Base-by-base conservation (phyloP, 2,329 filamentous ascomycete species). In the Xylaria sp. region DNA sequence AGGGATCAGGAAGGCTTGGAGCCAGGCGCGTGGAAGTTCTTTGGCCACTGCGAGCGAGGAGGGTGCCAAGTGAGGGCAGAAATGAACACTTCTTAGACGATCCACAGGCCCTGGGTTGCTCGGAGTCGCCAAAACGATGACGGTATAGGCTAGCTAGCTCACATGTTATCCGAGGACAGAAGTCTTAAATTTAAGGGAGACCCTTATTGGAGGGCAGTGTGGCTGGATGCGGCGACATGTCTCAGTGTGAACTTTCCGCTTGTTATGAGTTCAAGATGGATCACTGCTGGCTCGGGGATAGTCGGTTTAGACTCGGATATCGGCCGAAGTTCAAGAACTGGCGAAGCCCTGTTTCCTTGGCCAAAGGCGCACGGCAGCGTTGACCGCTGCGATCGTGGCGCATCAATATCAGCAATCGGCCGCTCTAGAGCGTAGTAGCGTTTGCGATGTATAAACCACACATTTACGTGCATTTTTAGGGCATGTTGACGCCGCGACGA, bases 341-440 rank as follows among this genome's bases (percentile, higher is more conserved):
- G 28, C 11, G 12, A 43, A 21, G 7, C 23, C 45, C n/a, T 25
- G n/a, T 35, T 35, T 35, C 33, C 38, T 19, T 43, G 25, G 38
- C 28, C 23, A 28, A 21, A 52, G 45, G 25, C 35, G 53, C 53
- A 46, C 53, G 15, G 19, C 53, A 11, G 37, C 43, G 21, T 40
- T 42, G n/a, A 42, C 25, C 50, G n/a, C 19, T 45, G 43, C 55
- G 46, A 14, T 25, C 25, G 53, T 53, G 61, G 57, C 50, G 57
- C 50, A 50, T 53, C n/a, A 45, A 51, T 43, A 28, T 55, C 42
- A 60, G 63, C 57, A 38, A 64, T 57, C 25, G 60, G 43, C 57
- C 54, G 60, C 54, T 66, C 63, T 63, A 61, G 63, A 66, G 45
- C 57, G 40, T 19, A 31, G 42, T 21, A 43, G 25, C 37, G 31